Percentiles rank a stretch among this genome's conserved stretches.
Evolutionary conservation across 345 rosid genomes (phyloP).

Genomic region (Pistacia vera): DNA sequence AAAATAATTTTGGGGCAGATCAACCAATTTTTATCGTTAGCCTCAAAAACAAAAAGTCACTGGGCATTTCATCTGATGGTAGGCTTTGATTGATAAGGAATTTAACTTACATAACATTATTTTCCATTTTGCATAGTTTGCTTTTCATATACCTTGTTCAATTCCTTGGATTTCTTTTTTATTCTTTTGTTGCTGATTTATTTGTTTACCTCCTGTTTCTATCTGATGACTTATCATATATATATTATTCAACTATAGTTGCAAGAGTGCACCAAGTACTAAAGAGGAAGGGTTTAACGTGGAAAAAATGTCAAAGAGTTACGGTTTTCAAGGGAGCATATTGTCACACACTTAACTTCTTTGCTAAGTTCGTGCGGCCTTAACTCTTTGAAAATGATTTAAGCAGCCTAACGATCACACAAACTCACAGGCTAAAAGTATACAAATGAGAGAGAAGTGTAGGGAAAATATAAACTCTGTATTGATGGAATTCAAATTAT

Average conservation of each 20-base stretch:
- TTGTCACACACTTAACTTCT: too few relatives aligned
- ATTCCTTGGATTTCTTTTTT: background rate
- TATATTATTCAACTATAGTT: constrained; percentile 38
- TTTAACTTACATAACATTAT: background rate
- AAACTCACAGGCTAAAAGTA: too few relatives aligned
- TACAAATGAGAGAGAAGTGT: too few relatives aligned
- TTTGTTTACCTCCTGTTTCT: background rate
- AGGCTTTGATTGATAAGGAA: constrained; percentile 20
- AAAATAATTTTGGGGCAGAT: constrained; percentile 58
- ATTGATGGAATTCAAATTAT: too few relatives aligned
- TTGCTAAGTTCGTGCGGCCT: too few relatives aligned
- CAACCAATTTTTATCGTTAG: constrained; percentile 42
- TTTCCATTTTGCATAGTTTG: background rate
- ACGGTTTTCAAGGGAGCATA: constrained; percentile 75
- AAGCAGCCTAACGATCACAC: too few relatives aligned
- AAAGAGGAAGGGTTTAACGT: constrained; percentile 44
- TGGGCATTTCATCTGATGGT: constrained; percentile 64
- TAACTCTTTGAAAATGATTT: too few relatives aligned
- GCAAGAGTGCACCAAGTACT: constrained; percentile 58
- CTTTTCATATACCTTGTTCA: background rate
- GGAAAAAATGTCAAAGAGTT: constrained; percentile 65
- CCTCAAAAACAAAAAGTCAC: constrained; percentile 50
- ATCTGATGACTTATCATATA: constrained; percentile 1
- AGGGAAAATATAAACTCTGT: too few relatives aligned
- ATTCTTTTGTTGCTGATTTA: background rate